Evolutionary conservation across 164 flowering plant genomes (phyloP).

Genomic region (Vitis labrusca): DNA sequence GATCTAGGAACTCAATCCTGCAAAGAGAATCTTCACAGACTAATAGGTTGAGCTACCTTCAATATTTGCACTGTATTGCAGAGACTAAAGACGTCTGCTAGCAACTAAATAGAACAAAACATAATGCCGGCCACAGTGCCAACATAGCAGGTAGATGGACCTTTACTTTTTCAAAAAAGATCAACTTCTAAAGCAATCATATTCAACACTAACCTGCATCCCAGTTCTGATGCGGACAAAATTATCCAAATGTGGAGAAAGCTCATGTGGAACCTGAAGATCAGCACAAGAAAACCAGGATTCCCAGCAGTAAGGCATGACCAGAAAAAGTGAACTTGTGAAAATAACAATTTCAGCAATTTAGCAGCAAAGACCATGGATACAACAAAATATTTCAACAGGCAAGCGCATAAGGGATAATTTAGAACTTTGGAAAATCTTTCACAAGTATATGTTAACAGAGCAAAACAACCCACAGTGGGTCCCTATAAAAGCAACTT

Average conservation of each 20-base stretch:
- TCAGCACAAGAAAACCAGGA: conserved; percentile 4
- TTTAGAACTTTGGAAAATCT: too few relatives aligned
- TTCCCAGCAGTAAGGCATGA: neutral
- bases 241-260: conserved; percentile 62
- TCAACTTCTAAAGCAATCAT: neutral
- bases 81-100: neutral
- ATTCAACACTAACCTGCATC: conserved; percentile 60
- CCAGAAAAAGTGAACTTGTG: neutral
- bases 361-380: neutral
- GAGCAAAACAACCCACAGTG: neutral
- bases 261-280: conserved; percentile 73
- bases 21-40: neutral
- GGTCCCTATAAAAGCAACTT: neutral
- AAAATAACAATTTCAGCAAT: neutral
- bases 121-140: neutral
- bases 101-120: neutral
- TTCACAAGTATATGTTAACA: neutral
- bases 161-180: too few relatives aligned
- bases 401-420: too few relatives aligned
- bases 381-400: too few relatives aligned
- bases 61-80: neutral
- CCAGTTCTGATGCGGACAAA: conserved; percentile 84
- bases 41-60: neutral
- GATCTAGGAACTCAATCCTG: neutral
- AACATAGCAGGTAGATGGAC: neutral